phyloP scores from a whole-genome alignment of 2,329 filamentous ascomycete genomes.

The Madurella fahalii region DNA sequence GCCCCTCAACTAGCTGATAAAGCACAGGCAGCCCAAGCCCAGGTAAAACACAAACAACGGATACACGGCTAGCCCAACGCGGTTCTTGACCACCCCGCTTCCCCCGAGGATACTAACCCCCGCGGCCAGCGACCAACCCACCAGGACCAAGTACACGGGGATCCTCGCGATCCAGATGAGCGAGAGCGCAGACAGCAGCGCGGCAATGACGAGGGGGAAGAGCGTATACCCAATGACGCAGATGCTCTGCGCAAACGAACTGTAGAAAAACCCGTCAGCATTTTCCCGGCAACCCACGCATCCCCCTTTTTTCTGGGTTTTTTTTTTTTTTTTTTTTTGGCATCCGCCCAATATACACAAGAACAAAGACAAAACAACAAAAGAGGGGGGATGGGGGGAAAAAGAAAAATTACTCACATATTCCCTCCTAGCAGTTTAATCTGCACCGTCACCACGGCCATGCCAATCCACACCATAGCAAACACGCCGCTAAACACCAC shows the following conservation, averaged over 20 bases:
- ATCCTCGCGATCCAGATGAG: constrained; percentile 78
- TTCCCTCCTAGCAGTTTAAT: constrained; percentile 95
- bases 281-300: neutral
- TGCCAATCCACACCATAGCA: constrained; percentile 92
- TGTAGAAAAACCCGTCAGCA: constrained; percentile 36
- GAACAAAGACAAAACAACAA: constrained; percentile 1
- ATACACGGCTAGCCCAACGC: constrained; percentile 90
- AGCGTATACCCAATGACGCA: constrained; percentile 98
- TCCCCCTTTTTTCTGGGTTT: too few species aligned
- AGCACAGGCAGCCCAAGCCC: constrained; percentile 88
- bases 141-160: constrained; percentile 83
- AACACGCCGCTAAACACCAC: constrained; percentile 95
- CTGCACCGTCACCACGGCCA: constrained; percentile 95
- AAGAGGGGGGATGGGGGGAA: neutral
- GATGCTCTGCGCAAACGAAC: constrained; percentile 94
- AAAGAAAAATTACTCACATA: constrained; percentile 65
- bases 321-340: too few species aligned
- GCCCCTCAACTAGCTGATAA: constrained; percentile 69
- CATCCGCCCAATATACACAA: neutral
- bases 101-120: constrained; percentile 94
- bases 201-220: constrained; percentile 92
- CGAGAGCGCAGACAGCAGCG: constrained; percentile 77
- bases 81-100: constrained; percentile 91
- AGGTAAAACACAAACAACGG: constrained; percentile 94
- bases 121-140: constrained; percentile 90